Evolutionary conservation across 192 early-diverging fungal species (phyloP).

Genomic region (Entrophospora sp.): DNA sequence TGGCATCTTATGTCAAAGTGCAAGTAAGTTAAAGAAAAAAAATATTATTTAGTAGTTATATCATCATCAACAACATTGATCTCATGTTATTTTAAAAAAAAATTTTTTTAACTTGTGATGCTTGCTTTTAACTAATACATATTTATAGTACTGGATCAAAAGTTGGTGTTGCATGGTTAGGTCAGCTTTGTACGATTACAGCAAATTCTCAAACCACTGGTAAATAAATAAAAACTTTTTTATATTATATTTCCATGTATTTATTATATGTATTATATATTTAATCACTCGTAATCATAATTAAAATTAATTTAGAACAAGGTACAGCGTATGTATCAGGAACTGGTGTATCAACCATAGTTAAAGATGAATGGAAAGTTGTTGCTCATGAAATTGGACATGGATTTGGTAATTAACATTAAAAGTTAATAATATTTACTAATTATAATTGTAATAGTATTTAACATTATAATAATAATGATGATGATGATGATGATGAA

Average conservation of each 20-base stretch:
- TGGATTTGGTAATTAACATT: constrained; percentile 41
- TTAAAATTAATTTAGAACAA: constrained; percentile 27
- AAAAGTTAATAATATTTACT: too few species aligned
- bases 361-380: constrained; percentile 81
- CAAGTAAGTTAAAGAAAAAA: constrained; percentile 30
- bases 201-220: constrained; percentile 37
- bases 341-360: constrained; percentile 75
- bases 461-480: constrained; percentile 8
- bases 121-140: too few species aligned
- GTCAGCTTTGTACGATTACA: constrained; percentile 54
- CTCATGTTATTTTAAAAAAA: too few species aligned
- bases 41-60: background rate
- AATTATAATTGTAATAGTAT: too few species aligned
- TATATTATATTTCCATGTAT: background rate
- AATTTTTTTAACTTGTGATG: too few species aligned
- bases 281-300: background rate
- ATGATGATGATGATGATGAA: too few species aligned
- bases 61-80: background rate
- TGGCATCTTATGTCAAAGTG: constrained; percentile 91
- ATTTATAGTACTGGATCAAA: constrained; percentile 60
- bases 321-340: constrained; percentile 56
- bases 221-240: constrained; percentile 4
- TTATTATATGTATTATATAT: background rate
- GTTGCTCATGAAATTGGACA: constrained; percentile 93
- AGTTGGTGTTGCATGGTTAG: constrained; percentile 83